Evolutionary conservation across 2,329 filamentous ascomycete species (phyloP).

Genomic region (Albifimbria verrucaria): DNA sequence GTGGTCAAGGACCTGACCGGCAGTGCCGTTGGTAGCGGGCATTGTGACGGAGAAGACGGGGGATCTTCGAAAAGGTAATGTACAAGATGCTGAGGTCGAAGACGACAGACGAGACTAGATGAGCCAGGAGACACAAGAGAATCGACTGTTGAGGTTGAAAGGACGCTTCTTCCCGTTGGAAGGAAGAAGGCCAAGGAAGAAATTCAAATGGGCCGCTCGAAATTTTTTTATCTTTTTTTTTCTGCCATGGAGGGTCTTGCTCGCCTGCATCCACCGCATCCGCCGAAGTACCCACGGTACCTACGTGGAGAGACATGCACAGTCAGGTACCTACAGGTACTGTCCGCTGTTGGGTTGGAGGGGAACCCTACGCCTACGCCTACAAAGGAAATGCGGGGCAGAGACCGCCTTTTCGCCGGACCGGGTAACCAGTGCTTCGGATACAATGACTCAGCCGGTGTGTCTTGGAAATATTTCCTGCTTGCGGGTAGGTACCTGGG

Average conservation of each 20-base stretch:
- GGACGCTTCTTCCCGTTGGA: constrained; percentile 52
- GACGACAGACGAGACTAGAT: constrained; percentile 20
- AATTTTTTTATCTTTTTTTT: constrained; percentile 34
- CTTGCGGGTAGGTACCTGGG: too few relatives aligned
- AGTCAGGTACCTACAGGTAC: neutral
- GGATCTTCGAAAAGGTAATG: constrained; percentile 8
- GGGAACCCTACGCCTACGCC: neutral
- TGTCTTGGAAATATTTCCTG: too few relatives aligned
- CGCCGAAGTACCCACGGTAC: neutral
- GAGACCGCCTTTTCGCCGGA: neutral
- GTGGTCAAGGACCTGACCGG: constrained; percentile 66
- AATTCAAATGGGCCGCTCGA: constrained; percentile 24
- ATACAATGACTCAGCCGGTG: too few relatives aligned
- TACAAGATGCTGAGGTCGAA: constrained; percentile 38
- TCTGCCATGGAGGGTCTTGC: neutral
- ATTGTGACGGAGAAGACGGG: constrained; percentile 47
- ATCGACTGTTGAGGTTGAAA: constrained; percentile 36
- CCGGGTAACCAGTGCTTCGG: too few relatives aligned
- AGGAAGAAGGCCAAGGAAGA: constrained; percentile 41
- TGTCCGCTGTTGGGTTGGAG: too few relatives aligned
- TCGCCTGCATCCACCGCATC: neutral
- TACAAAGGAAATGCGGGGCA: neutral
- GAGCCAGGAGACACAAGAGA: constrained; percentile 25
- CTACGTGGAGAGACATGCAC: neutral
- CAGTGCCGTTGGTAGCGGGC: constrained; percentile 56